These are phyloP conservation scores for Diaporthe australafricana DNA, from an alignment of 2,329 filamentous ascomycete species.

Conservation along the genomic window DNA sequence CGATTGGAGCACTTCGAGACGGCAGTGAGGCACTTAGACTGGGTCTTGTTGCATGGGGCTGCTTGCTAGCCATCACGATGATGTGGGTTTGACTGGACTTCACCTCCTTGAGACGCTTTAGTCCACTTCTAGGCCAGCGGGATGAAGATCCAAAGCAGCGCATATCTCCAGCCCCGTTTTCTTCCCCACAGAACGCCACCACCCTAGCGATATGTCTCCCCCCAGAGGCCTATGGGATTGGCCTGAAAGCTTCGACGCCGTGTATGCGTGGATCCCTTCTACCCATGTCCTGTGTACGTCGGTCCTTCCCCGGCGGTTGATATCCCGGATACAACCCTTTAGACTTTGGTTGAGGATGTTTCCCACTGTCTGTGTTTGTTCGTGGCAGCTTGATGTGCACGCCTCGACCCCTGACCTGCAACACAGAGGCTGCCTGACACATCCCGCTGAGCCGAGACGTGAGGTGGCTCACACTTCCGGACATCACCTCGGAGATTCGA, in stretches of 20 bases:
- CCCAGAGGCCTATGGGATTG: not conserved
- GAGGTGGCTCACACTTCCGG: slow-evolving; percentile 2
- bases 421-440: not conserved
- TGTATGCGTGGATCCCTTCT: not conserved
- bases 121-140: slow-evolving; percentile 3
- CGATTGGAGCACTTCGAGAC: not conserved
- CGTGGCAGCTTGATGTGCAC: not conserved
- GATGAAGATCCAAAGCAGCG: slow-evolving; percentile 1
- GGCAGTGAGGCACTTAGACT: not conserved
- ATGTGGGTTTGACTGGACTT: not conserved
- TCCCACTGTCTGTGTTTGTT: not conserved
- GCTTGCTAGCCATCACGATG: not conserved
- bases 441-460: slow-evolving; percentile 6
- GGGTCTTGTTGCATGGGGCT: not conserved
- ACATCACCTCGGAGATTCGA: slow-evolving; percentile 5
- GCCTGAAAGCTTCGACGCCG: not conserved
- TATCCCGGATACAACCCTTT: not conserved
- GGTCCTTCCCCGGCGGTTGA: slow-evolving; percentile 25
- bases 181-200: slow-evolving; percentile 2
- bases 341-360: slow-evolving; percentile 9
- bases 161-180: not conserved
- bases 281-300: slow-evolving; percentile 8
- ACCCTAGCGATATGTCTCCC: not conserved
- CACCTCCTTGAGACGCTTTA: slow-evolving; percentile 9
- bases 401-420: not conserved